Evolutionary conservation across 257 asterid genomes (phyloP), one percentile per base, ranked within the genome.

Genomic region (Handroanthus guayacan): DNA sequence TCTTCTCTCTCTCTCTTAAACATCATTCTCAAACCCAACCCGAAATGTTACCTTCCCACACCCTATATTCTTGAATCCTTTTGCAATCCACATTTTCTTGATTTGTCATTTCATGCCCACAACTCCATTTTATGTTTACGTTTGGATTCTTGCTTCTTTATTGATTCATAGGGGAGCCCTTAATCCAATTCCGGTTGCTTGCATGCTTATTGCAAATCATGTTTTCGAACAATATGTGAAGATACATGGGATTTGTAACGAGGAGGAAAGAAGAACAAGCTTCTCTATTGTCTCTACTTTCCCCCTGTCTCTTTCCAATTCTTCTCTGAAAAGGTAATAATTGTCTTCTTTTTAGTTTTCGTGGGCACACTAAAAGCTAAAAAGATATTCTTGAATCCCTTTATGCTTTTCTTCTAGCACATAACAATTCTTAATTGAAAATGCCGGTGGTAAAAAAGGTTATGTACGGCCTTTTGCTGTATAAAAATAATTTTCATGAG

Each of bases 231-330:
- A 67, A 67, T 36, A 61, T 72, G 41, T 70, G 77, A 81, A 76
- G 79, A 44, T 44, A 52, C 45, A 75, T 82, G 82, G 84, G 73
- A 73, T 75, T 83, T 77, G 74, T 75, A 74, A 81, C 65, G 60
- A 82, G 75, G 75, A 75, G 78, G 79, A 73, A 82, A 79, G 87
- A 80, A 86, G 78, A 80, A 80, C 52, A 65, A 82, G 75, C 80
- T 83, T 72, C 86, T 79, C 83, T 71, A 17, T 81, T 76, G 77
- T 70, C 72, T 80, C 86, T 73, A 74, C 66, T 79, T 67, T 75
- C 78, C 82, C 66, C 55, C 72, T 69, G 44, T 54, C 14, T 81
- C 71, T 11, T 80, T 62, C 71, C 74, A 58, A 18, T 39, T 67
- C 67, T 79, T 82, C 69, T 52, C 69, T 69, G n/a, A 65, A 78